These are phyloP conservation scores for Russula abietina DNA, from an alignment of 768 basidiomycete genomes.

Conservation along the genomic window DNA sequence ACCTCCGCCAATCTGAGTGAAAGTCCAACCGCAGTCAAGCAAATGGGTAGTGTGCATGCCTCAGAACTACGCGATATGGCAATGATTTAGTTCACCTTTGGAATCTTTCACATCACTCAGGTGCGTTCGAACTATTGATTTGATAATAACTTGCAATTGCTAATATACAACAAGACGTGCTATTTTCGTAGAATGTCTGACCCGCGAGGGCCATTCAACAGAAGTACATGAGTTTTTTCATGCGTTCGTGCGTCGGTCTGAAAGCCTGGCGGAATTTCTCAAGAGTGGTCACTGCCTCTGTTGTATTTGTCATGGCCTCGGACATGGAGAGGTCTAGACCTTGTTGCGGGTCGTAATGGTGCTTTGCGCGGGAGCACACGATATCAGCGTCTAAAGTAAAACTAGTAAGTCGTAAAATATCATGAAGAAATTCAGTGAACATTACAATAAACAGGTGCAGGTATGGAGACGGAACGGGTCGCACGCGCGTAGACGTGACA, in stretches of 20 bases:
- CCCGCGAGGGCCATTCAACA: constrained; percentile 25
- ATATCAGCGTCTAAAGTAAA: constrained; percentile 62
- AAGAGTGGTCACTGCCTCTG: constrained; percentile 38
- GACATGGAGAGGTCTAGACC: constrained; percentile 55
- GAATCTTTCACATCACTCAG: neutral
- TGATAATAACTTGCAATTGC: neutral
- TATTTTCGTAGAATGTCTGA: neutral
- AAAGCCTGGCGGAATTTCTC: constrained; percentile 44
- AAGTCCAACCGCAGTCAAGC: constrained; percentile 51
- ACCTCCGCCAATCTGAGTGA: constrained; percentile 61
- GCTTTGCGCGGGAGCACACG: constrained; percentile 69
- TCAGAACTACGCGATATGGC: neutral
- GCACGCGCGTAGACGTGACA: constrained; percentile 79
- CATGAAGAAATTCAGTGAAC: constrained; percentile 3
- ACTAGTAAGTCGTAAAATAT: neutral
- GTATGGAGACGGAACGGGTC: constrained; percentile 76
- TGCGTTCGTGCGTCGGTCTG: constrained; percentile 48
- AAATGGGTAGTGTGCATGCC: constrained; percentile 28
- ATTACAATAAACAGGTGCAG: constrained; percentile 77
- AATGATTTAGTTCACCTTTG: neutral
- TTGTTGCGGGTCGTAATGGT: constrained; percentile 67
- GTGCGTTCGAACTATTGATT: neutral
- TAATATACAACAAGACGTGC: neutral
- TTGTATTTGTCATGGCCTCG: constrained; percentile 37
- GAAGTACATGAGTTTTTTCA: constrained; percentile 38